These are phyloP conservation scores for Daldinia caldariorum DNA, from an alignment of 495 filamentous ascomycete species.

Conservation along the genomic window DNA sequence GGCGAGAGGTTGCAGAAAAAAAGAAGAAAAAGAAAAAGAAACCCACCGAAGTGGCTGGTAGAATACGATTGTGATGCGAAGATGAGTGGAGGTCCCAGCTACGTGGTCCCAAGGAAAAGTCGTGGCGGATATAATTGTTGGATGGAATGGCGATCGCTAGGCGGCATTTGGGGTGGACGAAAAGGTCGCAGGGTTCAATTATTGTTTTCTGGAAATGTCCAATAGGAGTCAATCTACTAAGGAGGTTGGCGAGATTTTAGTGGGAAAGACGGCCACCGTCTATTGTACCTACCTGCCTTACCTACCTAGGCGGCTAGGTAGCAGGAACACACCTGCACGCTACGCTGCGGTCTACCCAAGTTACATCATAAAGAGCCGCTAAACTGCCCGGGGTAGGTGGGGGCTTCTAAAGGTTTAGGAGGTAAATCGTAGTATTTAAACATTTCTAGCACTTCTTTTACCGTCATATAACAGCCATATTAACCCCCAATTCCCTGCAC, in stretches of 20 bases:
- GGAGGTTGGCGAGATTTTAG: slow-evolving; percentile 14
- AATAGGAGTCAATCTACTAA: slow-evolving; percentile 4
- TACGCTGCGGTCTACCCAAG: slow-evolving; percentile 1
- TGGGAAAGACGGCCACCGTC: slow-evolving; percentile 16
- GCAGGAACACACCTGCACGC: neutral
- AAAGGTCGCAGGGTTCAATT: slow-evolving; percentile 1
- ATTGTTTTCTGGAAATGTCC: neutral
- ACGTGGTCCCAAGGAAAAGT: slow-evolving; percentile 4
- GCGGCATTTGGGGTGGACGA: neutral
- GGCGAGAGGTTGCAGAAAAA: neutral
- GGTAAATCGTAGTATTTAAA: slow-evolving; percentile 1
- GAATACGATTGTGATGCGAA: neutral
- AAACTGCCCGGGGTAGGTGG: slow-evolving; percentile 28
- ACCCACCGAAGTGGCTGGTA: neutral
- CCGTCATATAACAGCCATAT: slow-evolving; percentile 3
- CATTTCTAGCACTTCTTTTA: neutral
- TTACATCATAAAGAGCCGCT: slow-evolving; percentile 22
- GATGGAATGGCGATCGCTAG: neutral
- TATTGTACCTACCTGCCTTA: neutral
- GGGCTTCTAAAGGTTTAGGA: slow-evolving; percentile 14
- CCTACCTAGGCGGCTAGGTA: no score
- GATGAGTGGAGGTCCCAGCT: slow-evolving; percentile 5
- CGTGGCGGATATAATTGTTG: neutral
- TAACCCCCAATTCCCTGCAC: slow-evolving; percentile 12
- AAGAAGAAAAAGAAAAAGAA: no score